These are phyloP conservation scores for Trichophyton schoenleinii DNA, from an alignment of 2,329 filamentous ascomycete genomes.

Conservation along the genomic window DNA sequence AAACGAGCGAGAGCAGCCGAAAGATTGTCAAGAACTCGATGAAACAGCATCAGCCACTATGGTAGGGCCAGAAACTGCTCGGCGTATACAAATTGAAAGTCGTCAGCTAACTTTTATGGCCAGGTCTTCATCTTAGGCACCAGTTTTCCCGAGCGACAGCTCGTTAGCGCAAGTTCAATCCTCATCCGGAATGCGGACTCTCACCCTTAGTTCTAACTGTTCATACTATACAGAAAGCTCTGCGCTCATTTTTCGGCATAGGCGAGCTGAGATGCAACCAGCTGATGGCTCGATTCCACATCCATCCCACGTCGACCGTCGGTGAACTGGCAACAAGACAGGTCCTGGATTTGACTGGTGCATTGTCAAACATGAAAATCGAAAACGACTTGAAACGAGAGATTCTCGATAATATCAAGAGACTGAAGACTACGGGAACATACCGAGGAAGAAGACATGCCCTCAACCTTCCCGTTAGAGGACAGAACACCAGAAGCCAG, in stretches of 20 bases:
- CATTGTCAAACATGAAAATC: constrained; percentile 82
- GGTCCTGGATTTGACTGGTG: constrained; percentile 67
- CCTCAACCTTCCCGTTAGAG: constrained; percentile 80
- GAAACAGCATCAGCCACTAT: background rate
- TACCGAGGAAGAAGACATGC: constrained; percentile 85
- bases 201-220: background rate
- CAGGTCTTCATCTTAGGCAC: constrained; percentile 76
- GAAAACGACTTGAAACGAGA: constrained; percentile 74
- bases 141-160: constrained; percentile 70
- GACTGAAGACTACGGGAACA: constrained; percentile 79
- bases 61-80: background rate
- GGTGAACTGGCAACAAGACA: constrained; percentile 63
- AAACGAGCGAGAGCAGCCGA: background rate
- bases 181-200: background rate
- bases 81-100: background rate
- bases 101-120: background rate
- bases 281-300: constrained; percentile 78
- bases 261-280: constrained; percentile 56
- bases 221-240: constrained; percentile 33
- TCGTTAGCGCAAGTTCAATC: constrained; percentile 57
- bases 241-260: constrained; percentile 77
- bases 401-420: constrained; percentile 70
- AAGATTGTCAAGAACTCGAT: background rate
- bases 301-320: constrained; percentile 71
- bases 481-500: constrained; percentile 75